phyloP scores from a whole-genome alignment of 1,284 basidiomycete species.

The Trametes sp. region DNA sequence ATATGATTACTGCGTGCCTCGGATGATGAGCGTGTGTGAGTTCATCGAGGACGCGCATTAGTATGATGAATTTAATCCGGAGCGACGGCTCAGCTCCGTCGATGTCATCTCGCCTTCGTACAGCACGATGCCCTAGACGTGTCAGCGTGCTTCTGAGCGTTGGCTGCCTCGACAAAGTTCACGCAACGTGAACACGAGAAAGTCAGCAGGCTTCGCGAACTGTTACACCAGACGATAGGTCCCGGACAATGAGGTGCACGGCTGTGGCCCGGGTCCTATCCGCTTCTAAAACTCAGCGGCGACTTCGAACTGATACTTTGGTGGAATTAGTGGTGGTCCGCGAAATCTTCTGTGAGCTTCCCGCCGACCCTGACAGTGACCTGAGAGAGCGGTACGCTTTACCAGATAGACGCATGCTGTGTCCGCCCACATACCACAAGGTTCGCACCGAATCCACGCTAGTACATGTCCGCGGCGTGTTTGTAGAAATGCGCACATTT shows the following conservation, averaged over 20 bases:
- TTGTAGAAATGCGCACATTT: no score
- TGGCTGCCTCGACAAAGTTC: no score
- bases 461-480: not conserved
- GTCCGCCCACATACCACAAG: not conserved
- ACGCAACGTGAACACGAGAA: no score
- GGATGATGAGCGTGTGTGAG: not conserved
- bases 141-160: not conserved
- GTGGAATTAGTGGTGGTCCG: not conserved
- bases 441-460: not conserved
- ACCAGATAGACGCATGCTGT: conserved; percentile 9
- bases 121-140: not conserved
- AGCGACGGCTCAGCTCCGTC: no score
- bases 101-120: no score
- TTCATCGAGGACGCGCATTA: not conserved
- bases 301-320: not conserved
- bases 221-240: no score
- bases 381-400: not conserved
- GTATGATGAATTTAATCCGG: not conserved
- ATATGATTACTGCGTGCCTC: not conserved
- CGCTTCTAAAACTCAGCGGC: not conserved
- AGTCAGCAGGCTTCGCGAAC: no score
- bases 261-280: no score
- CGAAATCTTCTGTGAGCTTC: not conserved
- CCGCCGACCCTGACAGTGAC: not conserved
- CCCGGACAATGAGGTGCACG: no score